Conservation (phyloP, 179 eudicot genomes). For the Patellifolia procumbens region DNA sequence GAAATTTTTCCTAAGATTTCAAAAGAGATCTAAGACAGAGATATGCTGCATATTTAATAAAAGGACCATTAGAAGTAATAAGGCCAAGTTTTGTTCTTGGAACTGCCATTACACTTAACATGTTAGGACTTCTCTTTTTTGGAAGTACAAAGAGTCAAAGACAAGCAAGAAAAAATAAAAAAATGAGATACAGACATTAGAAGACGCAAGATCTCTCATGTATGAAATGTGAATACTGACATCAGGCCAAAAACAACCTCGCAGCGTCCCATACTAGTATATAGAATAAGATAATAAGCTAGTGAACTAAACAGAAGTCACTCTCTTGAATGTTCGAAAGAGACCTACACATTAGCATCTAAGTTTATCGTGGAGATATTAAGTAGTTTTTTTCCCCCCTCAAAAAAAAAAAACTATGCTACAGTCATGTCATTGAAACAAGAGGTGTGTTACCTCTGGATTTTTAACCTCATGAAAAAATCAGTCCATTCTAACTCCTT, state of each 20-base stretch:
- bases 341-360: neutral
- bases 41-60: neutral
- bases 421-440: neutral
- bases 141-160: neutral
- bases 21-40: neutral
- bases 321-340: neutral
- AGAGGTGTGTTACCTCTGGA: neutral
- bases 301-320: neutral
- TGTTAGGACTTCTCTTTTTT: neutral
- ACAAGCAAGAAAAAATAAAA: too few species aligned
- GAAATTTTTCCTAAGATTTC: neutral
- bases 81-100: neutral
- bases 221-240: neutral
- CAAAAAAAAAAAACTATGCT: neutral
- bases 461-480: neutral
- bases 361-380: neutral
- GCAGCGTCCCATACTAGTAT: neutral
- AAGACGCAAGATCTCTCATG: neutral
- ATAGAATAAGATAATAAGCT: neutral
- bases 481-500: neutral
- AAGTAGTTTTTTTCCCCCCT: neutral
- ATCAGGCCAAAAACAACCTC: slow-evolving; percentile 3
- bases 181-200: neutral
- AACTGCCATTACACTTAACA: neutral
- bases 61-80: neutral